phyloP scores from a whole-genome alignment of 306 rosid species.

The Gillenia trifoliata region DNA sequence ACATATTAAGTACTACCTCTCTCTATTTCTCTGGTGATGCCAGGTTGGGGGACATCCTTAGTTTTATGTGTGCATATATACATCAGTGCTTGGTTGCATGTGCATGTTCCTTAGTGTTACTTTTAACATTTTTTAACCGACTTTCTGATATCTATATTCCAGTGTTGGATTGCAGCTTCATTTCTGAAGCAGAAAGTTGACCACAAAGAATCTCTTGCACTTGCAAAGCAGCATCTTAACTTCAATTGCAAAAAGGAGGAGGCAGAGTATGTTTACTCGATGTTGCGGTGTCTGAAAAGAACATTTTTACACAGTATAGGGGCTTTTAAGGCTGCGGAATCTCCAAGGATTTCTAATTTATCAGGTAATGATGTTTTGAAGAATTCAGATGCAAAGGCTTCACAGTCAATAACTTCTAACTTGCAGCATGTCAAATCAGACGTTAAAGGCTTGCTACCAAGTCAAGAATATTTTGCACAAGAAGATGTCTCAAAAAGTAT shows the following conservation, averaged over 20 bases:
- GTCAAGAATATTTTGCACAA: constrained; percentile 28
- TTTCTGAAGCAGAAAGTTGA: constrained; percentile 51
- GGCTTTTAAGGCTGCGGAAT: constrained; percentile 16
- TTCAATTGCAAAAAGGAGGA: constrained; percentile 62
- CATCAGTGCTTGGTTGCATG: neutral
- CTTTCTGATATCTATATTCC: constrained; percentile 26
- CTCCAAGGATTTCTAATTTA: constrained; percentile 24
- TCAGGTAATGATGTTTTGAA: constrained; percentile 10
- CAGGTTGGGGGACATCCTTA: neutral
- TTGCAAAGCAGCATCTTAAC: constrained; percentile 58
- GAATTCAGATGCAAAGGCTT: constrained; percentile 7
- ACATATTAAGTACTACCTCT: neutral
- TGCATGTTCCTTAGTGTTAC: neutral
- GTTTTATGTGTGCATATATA: neutral
- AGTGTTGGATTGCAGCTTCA: constrained; percentile 80
- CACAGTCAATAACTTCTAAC: constrained; percentile 18
- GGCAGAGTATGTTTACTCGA: constrained; percentile 48
- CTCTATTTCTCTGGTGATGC: neutral
- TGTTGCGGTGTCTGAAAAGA: constrained; percentile 63
- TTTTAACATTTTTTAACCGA: neutral
- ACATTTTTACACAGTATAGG: constrained; percentile 40
- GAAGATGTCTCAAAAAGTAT: constrained; percentile 48
- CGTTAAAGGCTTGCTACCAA: constrained; percentile 9
- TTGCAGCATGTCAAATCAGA: constrained; percentile 10
- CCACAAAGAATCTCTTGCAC: constrained; percentile 49